Evolutionary conservation across 371 early-diverging fungal genomes (phyloP), one percentile per base, ranked within the genome.

Genomic region (Circinella umbellata): DNA sequence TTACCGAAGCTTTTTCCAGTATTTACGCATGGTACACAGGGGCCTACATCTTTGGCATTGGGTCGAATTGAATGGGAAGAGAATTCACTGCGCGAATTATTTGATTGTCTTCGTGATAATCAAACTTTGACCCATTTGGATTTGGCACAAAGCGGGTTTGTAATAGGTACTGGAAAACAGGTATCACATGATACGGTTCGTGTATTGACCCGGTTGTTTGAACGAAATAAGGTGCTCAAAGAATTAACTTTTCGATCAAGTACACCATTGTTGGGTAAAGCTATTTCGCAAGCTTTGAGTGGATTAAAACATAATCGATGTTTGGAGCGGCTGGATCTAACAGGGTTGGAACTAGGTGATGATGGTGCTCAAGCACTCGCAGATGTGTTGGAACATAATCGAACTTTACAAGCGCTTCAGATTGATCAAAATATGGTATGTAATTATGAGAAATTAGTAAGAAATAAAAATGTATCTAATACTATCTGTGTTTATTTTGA

Each of bases 41-140:
- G 81, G 1, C 83, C 83, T 13, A 59, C 48, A 0, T 79, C 78
- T 0, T 27, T 83, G n/a, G 75, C 80, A 8, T 59, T 83, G 34
- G 73, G 76, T 10, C 63, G 69, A 13, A 68, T 70, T 11, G 81
- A 83, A 61, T 83, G 83, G 83, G 83, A 83, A 42, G 83, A 83
- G 34, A 68, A 66, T 17, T 73, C 77, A 0, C 48, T 83, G 14
- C 75, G 79, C 27, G 83, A 83, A 62, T 69, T 80, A 14, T 73
- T 83, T 36, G 81, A 80, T 53, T 77, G 76, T 27, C 13, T 83
- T 20, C 69, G 78, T 11, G 77, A 80, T 49, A 83, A 83, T 42
- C 70, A 66, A 5, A 75, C 61, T 3, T 27, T 83, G 18, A 48
- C 54, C 1, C 63, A 67, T 18, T 61, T 83, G 34, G 74, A 77